Base-by-base conservation (phyloP, 257 asterid species). In the Solanum rostratum region DNA sequence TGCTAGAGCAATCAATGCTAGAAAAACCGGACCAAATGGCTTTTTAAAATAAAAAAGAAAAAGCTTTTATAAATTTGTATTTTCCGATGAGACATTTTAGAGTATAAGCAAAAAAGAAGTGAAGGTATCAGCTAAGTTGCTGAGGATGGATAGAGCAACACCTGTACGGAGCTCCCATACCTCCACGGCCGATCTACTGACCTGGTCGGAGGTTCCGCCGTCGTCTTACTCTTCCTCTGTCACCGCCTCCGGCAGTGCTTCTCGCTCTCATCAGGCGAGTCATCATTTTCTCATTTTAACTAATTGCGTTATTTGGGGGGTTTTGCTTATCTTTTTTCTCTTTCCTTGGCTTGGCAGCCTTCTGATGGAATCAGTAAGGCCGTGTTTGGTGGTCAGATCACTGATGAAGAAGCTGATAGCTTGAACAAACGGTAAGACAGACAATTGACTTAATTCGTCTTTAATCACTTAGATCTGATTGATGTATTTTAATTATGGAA, bases 351-450 rank as follows among this genome's bases (percentile, higher is more conserved):
- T 10, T 65, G 27, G 12, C 57, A 96, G 98, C 93, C 97, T 59
- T 88, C 98, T 22, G 95, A 92, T 88, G 93, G 95, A 84, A 90
- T 96, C n/a, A 85, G 95, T 63, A 93, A 96, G 89, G 97, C 91
- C 53, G 78, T 96, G 73, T 96, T 93, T 84, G 97, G 98, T 79
- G 98, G 99, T 53, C 97, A 96, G 93, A 85, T 94, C 91, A 92
- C 95, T 59, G 97, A 92, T 70, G 97, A 93, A 84, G 99, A 95
- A 94, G 98, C 98, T 92, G 93, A 94, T 84, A 89, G 87, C 87
- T 94, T 94, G 19, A 92, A 96, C 88, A 89, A 84, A 86, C 92
- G 98, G 99, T 95, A 79, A 30, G 16, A 30, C 33, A 39, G 6
- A 19, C 18, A 22, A 71, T 33, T 41, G 13, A 74, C 46, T 74